Evolutionary conservation across 345 rosid species (phyloP).

Genomic region (Balakata baccata): DNA sequence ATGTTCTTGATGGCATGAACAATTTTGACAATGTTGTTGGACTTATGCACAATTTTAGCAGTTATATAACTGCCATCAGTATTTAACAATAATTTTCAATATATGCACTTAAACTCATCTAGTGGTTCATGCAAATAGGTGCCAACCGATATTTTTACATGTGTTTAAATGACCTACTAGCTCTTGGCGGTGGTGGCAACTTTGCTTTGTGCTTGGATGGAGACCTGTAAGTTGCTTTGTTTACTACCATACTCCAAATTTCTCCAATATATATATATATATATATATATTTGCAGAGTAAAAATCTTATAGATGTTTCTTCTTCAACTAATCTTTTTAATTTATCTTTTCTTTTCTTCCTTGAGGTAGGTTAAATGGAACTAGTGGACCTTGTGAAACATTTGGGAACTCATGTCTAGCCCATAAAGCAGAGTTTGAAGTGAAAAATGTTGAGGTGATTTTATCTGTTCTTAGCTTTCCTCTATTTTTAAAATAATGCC

Average conservation of each 20-base stretch:
- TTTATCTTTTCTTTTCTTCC: constrained; percentile 9
- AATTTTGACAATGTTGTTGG: not conserved
- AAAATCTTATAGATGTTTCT: not conserved
- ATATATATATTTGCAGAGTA: not conserved
- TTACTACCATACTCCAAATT: not conserved
- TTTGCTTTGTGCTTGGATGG: constrained; percentile 77
- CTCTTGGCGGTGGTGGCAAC: constrained; percentile 86
- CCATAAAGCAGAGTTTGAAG: constrained; percentile 59
- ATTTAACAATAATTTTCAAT: not conserved
- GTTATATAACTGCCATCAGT: not conserved
- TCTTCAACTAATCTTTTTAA: not conserved
- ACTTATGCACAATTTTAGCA: not conserved
- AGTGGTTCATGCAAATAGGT: constrained; percentile 45
- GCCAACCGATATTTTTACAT: constrained; percentile 82
- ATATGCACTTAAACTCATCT: constrained; percentile 11
- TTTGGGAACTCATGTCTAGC: constrained; percentile 84
- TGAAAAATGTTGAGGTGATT: constrained; percentile 85
- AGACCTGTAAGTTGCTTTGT: constrained; percentile 72
- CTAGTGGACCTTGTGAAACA: constrained; percentile 83
- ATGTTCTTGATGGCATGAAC: not conserved
- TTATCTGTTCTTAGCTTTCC: not conserved
- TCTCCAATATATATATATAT: not conserved
- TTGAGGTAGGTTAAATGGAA: constrained; percentile 68
- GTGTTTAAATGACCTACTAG: constrained; percentile 82
- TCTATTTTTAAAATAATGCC: not conserved